These are phyloP conservation scores for Pleomassaria siparia DNA, from an alignment of 2,329 filamentous ascomycete genomes.

Conservation along the genomic window DNA sequence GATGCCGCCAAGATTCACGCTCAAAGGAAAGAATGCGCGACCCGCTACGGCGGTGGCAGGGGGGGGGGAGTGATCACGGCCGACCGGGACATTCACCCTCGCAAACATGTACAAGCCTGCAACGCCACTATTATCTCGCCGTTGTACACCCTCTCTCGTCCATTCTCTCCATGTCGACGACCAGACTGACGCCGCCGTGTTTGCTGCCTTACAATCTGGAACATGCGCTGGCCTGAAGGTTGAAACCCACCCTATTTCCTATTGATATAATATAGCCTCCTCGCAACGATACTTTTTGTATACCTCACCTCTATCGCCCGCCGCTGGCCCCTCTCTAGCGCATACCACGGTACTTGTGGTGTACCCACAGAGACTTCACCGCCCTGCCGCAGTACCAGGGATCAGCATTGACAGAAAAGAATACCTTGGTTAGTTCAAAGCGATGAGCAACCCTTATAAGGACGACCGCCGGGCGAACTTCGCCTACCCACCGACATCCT, in stretches of 20 bases:
- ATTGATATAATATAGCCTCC: not conserved
- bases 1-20: conserved; percentile 8
- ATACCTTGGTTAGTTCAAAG: not conserved
- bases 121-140: no score
- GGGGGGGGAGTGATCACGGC: not conserved
- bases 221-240: conserved; percentile 38
- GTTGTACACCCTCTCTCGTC: not conserved
- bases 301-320: not conserved
- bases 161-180: conserved; percentile 38
- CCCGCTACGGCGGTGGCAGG: conserved; percentile 4
- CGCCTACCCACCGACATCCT: not conserved
- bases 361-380: not conserved
- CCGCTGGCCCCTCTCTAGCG: conserved; percentile 1
- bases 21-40: not conserved
- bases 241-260: conserved; percentile 19
- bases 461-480: conserved; percentile 2
- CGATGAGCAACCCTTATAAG: conserved; percentile 2
- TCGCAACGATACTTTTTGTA: not conserved
- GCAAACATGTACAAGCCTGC: conserved; percentile 9
- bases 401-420: not conserved
- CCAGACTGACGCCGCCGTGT: conserved; percentile 24
- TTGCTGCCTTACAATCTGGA: conserved; percentile 26
- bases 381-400: not conserved
- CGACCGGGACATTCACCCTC: not conserved
- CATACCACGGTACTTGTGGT: not conserved